phyloP scores from a whole-genome alignment of 2,329 filamentous ascomycete genomes.

The Colletotrichum trifolii region DNA sequence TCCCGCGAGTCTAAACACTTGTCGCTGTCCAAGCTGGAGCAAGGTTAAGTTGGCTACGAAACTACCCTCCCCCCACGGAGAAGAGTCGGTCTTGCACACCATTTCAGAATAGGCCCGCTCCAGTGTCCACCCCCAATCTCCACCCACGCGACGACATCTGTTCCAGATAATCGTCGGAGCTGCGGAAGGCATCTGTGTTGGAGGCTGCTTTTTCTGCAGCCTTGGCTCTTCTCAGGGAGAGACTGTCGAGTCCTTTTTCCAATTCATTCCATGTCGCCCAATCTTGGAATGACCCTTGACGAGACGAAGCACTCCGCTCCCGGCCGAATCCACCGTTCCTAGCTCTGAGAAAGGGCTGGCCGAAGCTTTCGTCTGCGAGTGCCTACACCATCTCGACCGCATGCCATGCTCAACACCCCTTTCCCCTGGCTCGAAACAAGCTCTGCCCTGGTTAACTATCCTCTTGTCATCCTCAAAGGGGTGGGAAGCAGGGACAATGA shows the following conservation, averaged over 20 bases:
- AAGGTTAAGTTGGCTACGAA: not conserved
- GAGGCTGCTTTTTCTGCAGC: not conserved
- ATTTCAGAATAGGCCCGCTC: not conserved
- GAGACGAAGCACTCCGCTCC: not conserved
- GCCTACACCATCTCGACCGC: constrained; percentile 18
- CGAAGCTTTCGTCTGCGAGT: not conserved
- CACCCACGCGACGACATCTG: constrained; percentile 17
- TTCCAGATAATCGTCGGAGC: constrained; percentile 22
- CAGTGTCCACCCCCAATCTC: constrained; percentile 3
- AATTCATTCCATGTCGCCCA: not conserved
- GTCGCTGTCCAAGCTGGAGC: not conserved
- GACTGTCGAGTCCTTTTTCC: constrained; percentile 6
- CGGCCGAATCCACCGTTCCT: not conserved
- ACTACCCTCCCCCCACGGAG: constrained; percentile 4
- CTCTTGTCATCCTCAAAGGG: constrained; percentile 21
- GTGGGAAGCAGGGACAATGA: not conserved
- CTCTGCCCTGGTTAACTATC: constrained; percentile 20
- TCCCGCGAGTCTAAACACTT: constrained; percentile 14
- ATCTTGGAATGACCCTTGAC: not conserved
- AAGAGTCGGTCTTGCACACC: constrained; percentile 17
- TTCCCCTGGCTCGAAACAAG: constrained; percentile 32
- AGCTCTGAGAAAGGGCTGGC: not conserved
- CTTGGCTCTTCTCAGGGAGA: not conserved
- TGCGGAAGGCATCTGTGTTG: constrained; percentile 21
- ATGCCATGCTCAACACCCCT: constrained; percentile 9